Evolutionary conservation across 805 yeast species (phyloP), one percentile per base, ranked within the genome.

Genomic region (Candida stauntonica): DNA sequence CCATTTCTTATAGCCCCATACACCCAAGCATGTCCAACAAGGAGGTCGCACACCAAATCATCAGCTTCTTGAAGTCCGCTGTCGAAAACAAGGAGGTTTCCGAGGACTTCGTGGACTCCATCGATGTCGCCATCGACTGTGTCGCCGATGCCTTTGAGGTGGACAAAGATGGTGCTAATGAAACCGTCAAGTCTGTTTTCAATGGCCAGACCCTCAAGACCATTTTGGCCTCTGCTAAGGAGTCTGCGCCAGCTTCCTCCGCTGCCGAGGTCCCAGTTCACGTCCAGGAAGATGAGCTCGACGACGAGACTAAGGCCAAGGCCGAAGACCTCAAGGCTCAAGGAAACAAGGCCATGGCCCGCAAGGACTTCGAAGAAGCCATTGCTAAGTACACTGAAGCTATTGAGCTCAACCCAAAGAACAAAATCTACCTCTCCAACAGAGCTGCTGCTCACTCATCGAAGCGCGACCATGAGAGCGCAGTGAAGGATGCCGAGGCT

Each of bases 391-490:
- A 93, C 64, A 74, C 95, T 7, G 78, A 76, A 38, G 98, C 98
- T 9, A 76, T 93, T 50, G 76, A 64, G 17, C 63, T 81, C 45
- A 70, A 79, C 48, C 78, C 88, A 39, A 61, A 71, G 14, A 88
- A 87, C 60, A 88, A 89, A 14, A 86, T 93, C 16, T 93, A 81
- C 63, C 77, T 75, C 45, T 88, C 98, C 26, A 93, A 93, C 67
- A 79, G 99, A 58, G 98, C 99, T 12, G 99, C 99, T 30, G 98
- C 98, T 3, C 79, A 85, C 63, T 84, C 95, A 9, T 86, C 96
- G 5, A 55, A 75, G 21, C 73, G 77, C 46, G 68, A 87, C 44
- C 89, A 85, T 57, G 82, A 77, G 13, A 67, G 73, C 46, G 98
- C 99, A 3, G 75, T 84, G 29, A 68, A 68, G 31, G 99, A 93